Conservation (phyloP, 306 rosid species). For the Carpinus viminea region DNA sequence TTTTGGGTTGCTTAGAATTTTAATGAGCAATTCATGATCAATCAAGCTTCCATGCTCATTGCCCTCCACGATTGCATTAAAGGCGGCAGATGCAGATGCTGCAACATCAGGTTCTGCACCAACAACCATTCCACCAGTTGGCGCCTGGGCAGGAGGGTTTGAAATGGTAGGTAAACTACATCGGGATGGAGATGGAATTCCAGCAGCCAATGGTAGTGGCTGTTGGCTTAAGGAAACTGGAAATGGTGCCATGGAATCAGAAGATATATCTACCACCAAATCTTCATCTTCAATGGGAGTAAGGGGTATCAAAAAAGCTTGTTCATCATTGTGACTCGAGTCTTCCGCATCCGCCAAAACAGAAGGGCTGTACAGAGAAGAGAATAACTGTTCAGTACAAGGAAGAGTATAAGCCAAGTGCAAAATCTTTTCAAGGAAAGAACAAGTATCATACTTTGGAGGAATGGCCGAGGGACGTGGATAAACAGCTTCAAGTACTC, state of each 20-base stretch:
- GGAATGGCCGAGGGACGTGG: slow-evolving; percentile 90
- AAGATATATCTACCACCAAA: slow-evolving; percentile 34
- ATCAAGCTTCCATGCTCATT: slow-evolving; percentile 67
- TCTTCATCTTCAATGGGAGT: slow-evolving; percentile 91
- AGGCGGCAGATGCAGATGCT: slow-evolving; percentile 68
- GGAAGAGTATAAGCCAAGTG: slow-evolving; percentile 16
- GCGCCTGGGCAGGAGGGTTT: slow-evolving; percentile 21
- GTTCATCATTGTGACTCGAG: slow-evolving; percentile 34
- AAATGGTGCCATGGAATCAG: slow-evolving; percentile 30
- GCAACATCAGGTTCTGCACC: slow-evolving; percentile 50
- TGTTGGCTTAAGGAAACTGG: slow-evolving; percentile 32
- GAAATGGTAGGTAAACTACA: slow-evolving; percentile 22
- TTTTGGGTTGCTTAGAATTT: slow-evolving; percentile 74
- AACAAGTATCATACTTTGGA: slow-evolving; percentile 57
- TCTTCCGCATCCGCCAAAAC: slow-evolving; percentile 47
- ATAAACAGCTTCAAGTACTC: slow-evolving; percentile 90
- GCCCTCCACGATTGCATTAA: slow-evolving; percentile 55
- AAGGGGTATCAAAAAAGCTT: slow-evolving; percentile 62
- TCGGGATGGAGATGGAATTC: slow-evolving; percentile 33
- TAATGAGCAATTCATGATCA: slow-evolving; percentile 68
- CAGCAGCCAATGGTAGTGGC: slow-evolving; percentile 33
- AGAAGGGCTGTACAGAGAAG: slow-evolving; percentile 52
- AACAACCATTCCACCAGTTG: slow-evolving; percentile 20
- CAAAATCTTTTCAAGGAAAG: slow-evolving; percentile 22
- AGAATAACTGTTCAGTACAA: slow-evolving; percentile 18